Base-by-base conservation (phyloP, 179 eudicot genomes). In the Pouteria campechiana region DNA sequence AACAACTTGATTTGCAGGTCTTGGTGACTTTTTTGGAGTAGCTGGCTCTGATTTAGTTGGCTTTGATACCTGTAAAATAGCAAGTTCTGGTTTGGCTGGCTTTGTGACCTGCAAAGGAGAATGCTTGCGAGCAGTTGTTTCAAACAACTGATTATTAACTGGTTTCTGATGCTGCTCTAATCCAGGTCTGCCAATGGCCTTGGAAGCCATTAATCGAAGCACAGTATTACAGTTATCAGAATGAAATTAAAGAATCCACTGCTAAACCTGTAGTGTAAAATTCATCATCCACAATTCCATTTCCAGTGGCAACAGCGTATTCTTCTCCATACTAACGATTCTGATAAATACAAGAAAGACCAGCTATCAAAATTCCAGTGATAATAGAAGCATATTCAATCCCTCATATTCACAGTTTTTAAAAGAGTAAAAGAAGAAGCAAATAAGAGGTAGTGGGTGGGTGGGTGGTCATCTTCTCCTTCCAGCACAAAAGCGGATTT, bases 191-290 rank as follows among this genome's bases (percentile, higher is more conserved):
- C 22, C 42, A 64, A 55, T 45, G 32, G 79, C 58, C 28, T 73
- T 76, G 1, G 96, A 73, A 46, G 93, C 85, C 96, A 86, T 82
- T 48, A 53, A 50, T 29, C 47, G 18, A 46, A 32, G 45, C 30
- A 41, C 38, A 48, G 47, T 6, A 29, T 27, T 54, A 42, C 52
- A 25, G 50, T 29, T 36, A 16, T 18, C 14, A 35, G 15, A 53
- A 18, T 10, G 17, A 63, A 50, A 45, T 39, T 39, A 5, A 36
- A 55, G 61, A 41, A 47, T 58, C 47, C 69, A 46, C 54, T 23
- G 54, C 57, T 42, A 55, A 37, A 37, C 51, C 63, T 7, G 59
- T 17, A 46, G 27, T 34, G 55, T 67, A 48, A n/a, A 24, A 46
- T 33, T 43, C 40, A 54, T 46, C 50, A 48, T 58, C 61, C 61